A percentile compares a stretch with the other conserved stretches of the same genome.
These are phyloP conservation scores for Zalaria obscura DNA, from an alignment of 2,329 filamentous ascomycete genomes.

Conservation along the genomic window DNA sequence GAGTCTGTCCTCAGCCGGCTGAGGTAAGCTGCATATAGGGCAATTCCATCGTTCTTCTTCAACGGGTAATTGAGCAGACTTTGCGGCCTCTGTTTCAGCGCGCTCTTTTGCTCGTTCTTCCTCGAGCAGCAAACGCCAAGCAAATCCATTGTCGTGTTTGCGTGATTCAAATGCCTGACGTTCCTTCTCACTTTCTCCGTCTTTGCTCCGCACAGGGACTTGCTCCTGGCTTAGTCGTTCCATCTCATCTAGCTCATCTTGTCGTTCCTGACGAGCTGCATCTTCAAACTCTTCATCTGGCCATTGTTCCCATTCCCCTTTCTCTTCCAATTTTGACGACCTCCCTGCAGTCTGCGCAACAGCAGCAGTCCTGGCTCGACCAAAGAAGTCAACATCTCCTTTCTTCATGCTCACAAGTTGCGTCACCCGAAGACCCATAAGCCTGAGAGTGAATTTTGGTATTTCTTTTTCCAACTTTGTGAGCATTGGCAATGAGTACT, in stretches of 20 bases:
- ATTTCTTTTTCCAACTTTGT: conserved; percentile 72
- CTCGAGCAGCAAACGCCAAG: conserved; percentile 17
- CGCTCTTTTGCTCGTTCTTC: conserved; percentile 9
- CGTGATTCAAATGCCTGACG: conserved; percentile 10
- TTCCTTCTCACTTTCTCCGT: conserved; percentile 2
- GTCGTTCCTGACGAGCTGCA: conserved; percentile 43
- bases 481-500: conserved; percentile 67
- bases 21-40: conserved; percentile 70
- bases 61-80: conserved; percentile 14
- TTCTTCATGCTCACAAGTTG: conserved; percentile 79
- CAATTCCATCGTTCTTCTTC: conserved; percentile 56
- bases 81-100: conserved; percentile 6
- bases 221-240: conserved; percentile 49
- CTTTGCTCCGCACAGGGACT: conserved; percentile 5
- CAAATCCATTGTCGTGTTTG: conserved; percentile 18
- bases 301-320: conserved; percentile 52
- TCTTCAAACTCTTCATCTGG: conserved; percentile 53
- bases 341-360: conserved; percentile 14
- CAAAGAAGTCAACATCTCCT: conserved; percentile 67
- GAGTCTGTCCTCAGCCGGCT: conserved; percentile 55
- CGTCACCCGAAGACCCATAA: conserved; percentile 83
- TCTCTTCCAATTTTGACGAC: conserved; percentile 22
- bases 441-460: conserved; percentile 60
- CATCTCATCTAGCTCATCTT: conserved; percentile 46
- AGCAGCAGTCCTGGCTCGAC: conserved; percentile 26